phyloP scores from a whole-genome alignment of 306 rosid species.

The Nissolia schottii region DNA sequence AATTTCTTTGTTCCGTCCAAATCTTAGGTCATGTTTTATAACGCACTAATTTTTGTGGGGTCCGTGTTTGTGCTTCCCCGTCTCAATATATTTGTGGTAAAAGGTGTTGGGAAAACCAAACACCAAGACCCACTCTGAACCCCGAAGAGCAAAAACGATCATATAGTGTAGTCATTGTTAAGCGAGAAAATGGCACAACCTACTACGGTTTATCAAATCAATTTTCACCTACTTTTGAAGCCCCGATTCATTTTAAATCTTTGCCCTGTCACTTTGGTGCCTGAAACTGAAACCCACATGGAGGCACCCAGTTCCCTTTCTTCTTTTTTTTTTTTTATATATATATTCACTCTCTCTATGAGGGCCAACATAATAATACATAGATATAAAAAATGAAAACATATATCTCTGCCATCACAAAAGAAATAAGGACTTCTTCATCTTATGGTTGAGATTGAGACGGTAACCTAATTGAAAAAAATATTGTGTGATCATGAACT shows the following conservation, averaged over 20 bases:
- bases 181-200: slow-evolving; percentile 8
- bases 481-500: too few relatives aligned
- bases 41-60: slow-evolving; percentile 5
- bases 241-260: slow-evolving; percentile 27
- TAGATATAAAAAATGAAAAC: too few relatives aligned
- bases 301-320: slow-evolving; percentile 23
- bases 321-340: too few relatives aligned
- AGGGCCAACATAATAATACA: too few relatives aligned
- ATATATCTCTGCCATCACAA: slow-evolving; percentile 10
- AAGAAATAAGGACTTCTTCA: background rate
- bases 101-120: slow-evolving; percentile 14
- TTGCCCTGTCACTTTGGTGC: slow-evolving; percentile 38
- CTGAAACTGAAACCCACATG: slow-evolving; percentile 46
- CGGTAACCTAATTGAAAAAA: too few relatives aligned
- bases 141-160: slow-evolving; percentile 22
- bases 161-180: slow-evolving; percentile 36
- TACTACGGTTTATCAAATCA: slow-evolving; percentile 27
- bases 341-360: too few relatives aligned
- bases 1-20: slow-evolving; percentile 4
- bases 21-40: background rate
- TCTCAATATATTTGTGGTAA: background rate
- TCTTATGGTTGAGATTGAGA: background rate
- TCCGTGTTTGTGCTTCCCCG: background rate
- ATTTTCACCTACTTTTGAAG: slow-evolving; percentile 39
- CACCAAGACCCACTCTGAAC: slow-evolving; percentile 23